Conservation (phyloP, 2,329 filamentous ascomycete genomes). For the Xylariaceae sp. region DNA sequence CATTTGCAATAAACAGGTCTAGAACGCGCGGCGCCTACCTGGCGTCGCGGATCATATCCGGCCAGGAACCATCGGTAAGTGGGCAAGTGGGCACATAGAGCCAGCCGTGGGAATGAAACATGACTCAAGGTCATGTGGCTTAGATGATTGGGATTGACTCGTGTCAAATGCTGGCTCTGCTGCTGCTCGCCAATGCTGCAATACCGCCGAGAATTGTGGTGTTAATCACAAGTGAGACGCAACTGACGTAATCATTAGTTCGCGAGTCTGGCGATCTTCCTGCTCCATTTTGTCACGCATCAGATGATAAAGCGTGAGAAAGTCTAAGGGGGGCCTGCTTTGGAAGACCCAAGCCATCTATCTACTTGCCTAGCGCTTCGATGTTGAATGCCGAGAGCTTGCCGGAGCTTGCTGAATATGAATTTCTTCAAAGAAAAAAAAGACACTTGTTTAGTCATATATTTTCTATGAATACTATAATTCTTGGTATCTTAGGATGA, state of each 20-base stretch:
- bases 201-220: not conserved
- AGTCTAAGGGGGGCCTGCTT: conserved; percentile 14
- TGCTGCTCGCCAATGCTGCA: no score
- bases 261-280: conserved; percentile 6
- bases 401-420: conserved; percentile 15
- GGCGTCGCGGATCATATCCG: conserved; percentile 38
- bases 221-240: not conserved
- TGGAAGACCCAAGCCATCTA: no score
- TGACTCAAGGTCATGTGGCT: not conserved
- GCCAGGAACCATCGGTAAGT: conserved; percentile 23
- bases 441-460: no score
- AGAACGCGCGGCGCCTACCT: conserved; percentile 27
- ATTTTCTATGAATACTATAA: no score
- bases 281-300: not conserved
- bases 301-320: not conserved
- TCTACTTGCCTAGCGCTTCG: conserved; percentile 9
- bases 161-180: no score
- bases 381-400: conserved; percentile 25
- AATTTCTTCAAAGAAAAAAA: no score
- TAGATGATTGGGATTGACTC: conserved; percentile 12
- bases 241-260: conserved; percentile 12
- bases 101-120: not conserved
- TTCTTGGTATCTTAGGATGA: no score
- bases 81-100: not conserved
- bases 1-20: conserved; percentile 5